These are phyloP conservation scores for Taphrina populina DNA, from an alignment of 1,139 yeast species.

Conservation along the genomic window DNA sequence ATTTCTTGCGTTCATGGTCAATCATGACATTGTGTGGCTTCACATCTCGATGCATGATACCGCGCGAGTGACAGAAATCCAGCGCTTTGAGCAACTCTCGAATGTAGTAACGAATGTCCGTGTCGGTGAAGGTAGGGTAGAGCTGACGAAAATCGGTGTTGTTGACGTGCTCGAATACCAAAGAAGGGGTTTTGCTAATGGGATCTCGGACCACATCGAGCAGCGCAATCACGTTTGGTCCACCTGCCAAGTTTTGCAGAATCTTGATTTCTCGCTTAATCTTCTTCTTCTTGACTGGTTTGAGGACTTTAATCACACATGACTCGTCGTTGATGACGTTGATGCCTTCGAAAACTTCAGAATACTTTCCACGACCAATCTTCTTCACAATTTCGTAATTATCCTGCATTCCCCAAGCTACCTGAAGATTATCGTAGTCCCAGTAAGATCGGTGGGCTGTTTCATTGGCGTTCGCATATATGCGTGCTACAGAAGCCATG, in stretches of 20 bases:
- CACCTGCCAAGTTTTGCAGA: conserved; percentile 80
- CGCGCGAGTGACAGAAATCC: conserved; percentile 94
- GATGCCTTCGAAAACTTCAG: conserved; percentile 87
- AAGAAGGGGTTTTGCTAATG: conserved; percentile 85
- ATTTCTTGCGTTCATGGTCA: conserved; percentile 68
- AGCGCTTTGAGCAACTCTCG: conserved; percentile 82
- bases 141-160: conserved; percentile 87
- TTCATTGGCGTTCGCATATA: conserved; percentile 81
- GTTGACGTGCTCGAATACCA: conserved; percentile 85
- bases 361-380: conserved; percentile 95
- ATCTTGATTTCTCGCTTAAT: conserved; percentile 93
- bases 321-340: conserved; percentile 49
- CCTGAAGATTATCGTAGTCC: conserved; percentile 72
- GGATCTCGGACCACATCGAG: conserved; percentile 89
- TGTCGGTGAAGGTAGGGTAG: conserved; percentile 83
- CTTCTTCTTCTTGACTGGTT: conserved; percentile 95
- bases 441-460: conserved; percentile 81
- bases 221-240: conserved; percentile 77
- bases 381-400: conserved; percentile 88
- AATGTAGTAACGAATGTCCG: conserved; percentile 85
- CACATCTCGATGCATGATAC: conserved; percentile 97
- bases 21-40: conserved; percentile 99
- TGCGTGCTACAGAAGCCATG: conserved; percentile 66
- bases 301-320: conserved; percentile 85
- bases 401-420: conserved; percentile 63